A percentile compares a stretch with the other conserved stretches of the same genome.
phyloP scores from a whole-genome alignment of 805 yeast genomes.

The Metschnikowia lachancei region DNA sequence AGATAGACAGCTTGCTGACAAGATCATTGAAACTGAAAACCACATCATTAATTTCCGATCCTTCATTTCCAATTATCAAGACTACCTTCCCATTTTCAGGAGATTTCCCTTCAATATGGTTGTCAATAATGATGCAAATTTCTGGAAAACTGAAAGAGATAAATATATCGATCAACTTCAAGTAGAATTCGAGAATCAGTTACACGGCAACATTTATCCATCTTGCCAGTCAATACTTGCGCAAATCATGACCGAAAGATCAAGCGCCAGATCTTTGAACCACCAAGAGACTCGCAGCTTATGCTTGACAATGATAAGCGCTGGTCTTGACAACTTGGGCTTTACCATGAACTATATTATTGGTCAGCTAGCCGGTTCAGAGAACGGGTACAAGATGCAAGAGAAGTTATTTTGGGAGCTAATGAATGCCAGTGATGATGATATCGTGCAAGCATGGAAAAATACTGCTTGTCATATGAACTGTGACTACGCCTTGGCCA shows the following conservation, averaged over 20 bases:
- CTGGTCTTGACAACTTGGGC: constrained; percentile 73
- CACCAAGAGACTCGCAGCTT: constrained; percentile 51
- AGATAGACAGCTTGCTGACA: constrained; percentile 43
- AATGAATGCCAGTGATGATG: constrained; percentile 2
- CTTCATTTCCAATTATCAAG: constrained; percentile 53
- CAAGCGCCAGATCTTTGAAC: constrained; percentile 1
- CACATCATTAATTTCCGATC: constrained; percentile 56
- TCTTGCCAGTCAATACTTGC: constrained; percentile 35
- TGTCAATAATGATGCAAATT: constrained; percentile 16
- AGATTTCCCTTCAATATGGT: constrained; percentile 20
- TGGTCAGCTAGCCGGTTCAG: constrained; percentile 54
- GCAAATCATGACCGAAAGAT: constrained; percentile 13
- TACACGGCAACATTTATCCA: constrained; percentile 20
- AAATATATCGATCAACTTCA: constrained; percentile 44
- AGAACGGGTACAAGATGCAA: constrained; percentile 40
- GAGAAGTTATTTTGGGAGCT: constrained; percentile 36
- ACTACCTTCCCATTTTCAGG: constrained; percentile 50
- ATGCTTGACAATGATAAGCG: constrained; percentile 74
- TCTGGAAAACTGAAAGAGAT: constrained; percentile 43
- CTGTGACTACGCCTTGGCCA: constrained; percentile 53
- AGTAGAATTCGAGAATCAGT: constrained; percentile 16
- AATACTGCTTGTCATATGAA: constrained; percentile 27
- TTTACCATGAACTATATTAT: constrained; percentile 58
- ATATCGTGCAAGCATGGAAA: constrained; percentile 25
- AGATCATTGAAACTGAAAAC: constrained; percentile 55